These are phyloP conservation scores for Cyamopsis tetragonoloba DNA, from an alignment of 306 rosid species.

Conservation along the genomic window DNA sequence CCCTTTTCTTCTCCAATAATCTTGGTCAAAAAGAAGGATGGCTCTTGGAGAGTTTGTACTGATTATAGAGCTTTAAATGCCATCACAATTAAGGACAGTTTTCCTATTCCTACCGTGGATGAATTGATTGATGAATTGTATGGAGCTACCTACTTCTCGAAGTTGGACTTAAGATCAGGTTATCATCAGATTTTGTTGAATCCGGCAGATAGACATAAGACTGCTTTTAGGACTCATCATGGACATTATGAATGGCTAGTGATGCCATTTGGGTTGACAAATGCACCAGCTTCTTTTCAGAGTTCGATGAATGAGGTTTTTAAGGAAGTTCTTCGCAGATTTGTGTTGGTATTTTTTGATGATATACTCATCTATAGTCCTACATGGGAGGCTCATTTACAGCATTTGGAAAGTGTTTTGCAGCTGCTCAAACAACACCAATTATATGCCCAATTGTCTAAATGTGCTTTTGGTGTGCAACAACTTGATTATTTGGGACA, in stretches of 20 bases:
- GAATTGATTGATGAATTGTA: neutral
- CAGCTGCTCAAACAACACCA: neutral
- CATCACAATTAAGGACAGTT: neutral
- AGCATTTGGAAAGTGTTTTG: neutral
- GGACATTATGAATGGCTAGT: neutral
- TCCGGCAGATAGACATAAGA: neutral
- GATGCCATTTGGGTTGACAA: too few species aligned
- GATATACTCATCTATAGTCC: neutral
- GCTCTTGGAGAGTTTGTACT: neutral
- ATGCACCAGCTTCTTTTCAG: neutral
- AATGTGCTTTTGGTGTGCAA: neutral
- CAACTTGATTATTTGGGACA: neutral
- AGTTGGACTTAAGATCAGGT: neutral
- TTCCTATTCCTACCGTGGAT: neutral
- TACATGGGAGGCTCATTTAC: neutral
- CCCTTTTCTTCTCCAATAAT: too few species aligned
- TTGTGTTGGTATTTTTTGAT: neutral
- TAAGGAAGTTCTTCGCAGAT: neutral
- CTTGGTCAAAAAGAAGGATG: too few species aligned
- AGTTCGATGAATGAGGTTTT: neutral
- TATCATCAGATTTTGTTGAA: neutral
- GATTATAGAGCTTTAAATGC: neutral
- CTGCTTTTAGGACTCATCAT: neutral
- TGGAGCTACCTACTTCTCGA: neutral
- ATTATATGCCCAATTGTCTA: neutral